These are phyloP conservation scores for Colletotrichum navitas DNA, from an alignment of 2,329 filamentous ascomycete species.

Conservation along the genomic window DNA sequence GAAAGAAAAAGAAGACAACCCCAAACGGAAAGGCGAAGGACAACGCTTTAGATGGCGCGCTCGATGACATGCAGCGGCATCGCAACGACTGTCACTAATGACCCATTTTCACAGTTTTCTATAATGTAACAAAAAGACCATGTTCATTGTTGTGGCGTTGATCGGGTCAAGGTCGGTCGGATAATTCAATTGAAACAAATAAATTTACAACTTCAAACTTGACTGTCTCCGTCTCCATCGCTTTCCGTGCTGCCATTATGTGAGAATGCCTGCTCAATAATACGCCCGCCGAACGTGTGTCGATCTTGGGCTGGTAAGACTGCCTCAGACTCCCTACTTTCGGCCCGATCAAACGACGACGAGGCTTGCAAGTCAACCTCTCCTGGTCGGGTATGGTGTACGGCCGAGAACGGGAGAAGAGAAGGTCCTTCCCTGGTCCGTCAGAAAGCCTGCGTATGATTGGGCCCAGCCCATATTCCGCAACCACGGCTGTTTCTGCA, in stretches of 20 bases:
- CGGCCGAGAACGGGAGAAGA: background rate
- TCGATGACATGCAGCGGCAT: constrained; percentile 20
- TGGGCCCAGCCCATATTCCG: constrained; percentile 5
- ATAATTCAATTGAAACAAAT: constrained; percentile 27
- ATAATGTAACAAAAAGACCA: constrained; percentile 24
- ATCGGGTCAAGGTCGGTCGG: constrained; percentile 25
- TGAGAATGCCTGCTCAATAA: background rate
- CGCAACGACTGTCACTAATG: constrained; percentile 24
- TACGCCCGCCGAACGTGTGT: too few species aligned
- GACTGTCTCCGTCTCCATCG: background rate
- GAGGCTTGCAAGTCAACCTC: background rate
- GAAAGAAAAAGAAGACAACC: constrained; percentile 13
- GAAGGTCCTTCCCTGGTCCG: constrained; percentile 1
- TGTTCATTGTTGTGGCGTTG: constrained; percentile 26
- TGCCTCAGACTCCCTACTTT: background rate
- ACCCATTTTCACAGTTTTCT: constrained; percentile 26
- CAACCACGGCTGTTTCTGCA: constrained; percentile 26
- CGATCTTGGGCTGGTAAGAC: background rate
- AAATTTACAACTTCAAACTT: constrained; percentile 17
- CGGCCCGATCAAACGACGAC: background rate
- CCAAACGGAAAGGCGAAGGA: constrained; percentile 21
- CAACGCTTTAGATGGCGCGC: constrained; percentile 15
- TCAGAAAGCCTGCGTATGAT: background rate
- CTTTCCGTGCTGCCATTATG: background rate
- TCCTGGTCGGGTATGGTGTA: too few species aligned